Percentiles rank a stretch among this genome's conserved stretches.
phyloP scores from a whole-genome alignment of 805 yeast genomes.

The Scheffersomyces ergatensis region DNA sequence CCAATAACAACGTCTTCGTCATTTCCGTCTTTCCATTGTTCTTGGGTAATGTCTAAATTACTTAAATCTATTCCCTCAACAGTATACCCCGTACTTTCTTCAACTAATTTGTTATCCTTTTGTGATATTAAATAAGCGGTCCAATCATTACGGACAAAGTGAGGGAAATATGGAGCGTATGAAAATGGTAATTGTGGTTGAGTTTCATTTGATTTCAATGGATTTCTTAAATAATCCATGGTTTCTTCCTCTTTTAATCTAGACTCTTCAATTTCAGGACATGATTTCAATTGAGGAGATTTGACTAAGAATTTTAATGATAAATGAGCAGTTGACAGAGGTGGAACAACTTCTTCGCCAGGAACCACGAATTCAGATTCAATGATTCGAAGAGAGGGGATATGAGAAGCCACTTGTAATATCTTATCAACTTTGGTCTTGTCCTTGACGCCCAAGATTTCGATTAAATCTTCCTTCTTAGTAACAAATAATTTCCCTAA shows the following conservation, averaged over 20 bases:
- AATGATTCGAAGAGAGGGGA: slow-evolving; percentile 68
- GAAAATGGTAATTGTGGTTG: slow-evolving; percentile 71
- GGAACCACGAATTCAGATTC: slow-evolving; percentile 79
- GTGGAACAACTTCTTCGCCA: slow-evolving; percentile 78
- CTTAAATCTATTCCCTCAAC: slow-evolving; percentile 51
- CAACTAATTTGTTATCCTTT: slow-evolving; percentile 77
- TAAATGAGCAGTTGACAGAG: slow-evolving; percentile 65
- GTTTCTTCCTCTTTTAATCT: slow-evolving; percentile 56
- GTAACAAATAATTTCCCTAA: slow-evolving; percentile 68
- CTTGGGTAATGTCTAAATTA: slow-evolving; percentile 54
- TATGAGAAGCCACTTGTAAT: slow-evolving; percentile 53
- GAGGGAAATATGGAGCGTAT: slow-evolving; percentile 77
- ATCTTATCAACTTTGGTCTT: slow-evolving; percentile 45
- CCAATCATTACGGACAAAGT: slow-evolving; percentile 51
- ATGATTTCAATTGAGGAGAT: slow-evolving; percentile 67
- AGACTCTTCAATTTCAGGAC: slow-evolving; percentile 41
- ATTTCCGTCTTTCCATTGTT: slow-evolving; percentile 47
- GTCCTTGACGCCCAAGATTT: slow-evolving; percentile 54
- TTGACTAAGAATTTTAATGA: slow-evolving; percentile 72
- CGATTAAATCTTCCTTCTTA: slow-evolving; percentile 52
- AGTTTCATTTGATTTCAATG: slow-evolving; percentile 59
- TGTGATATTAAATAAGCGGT: slow-evolving; percentile 67
- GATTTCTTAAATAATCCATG: slow-evolving; percentile 68
- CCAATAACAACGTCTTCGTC: slow-evolving; percentile 50
- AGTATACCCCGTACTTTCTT: slow-evolving; percentile 50